Evolutionary conservation across 345 rosid genomes (phyloP), one percentile per base, ranked within the genome.

Genomic region (Populus nigra): DNA sequence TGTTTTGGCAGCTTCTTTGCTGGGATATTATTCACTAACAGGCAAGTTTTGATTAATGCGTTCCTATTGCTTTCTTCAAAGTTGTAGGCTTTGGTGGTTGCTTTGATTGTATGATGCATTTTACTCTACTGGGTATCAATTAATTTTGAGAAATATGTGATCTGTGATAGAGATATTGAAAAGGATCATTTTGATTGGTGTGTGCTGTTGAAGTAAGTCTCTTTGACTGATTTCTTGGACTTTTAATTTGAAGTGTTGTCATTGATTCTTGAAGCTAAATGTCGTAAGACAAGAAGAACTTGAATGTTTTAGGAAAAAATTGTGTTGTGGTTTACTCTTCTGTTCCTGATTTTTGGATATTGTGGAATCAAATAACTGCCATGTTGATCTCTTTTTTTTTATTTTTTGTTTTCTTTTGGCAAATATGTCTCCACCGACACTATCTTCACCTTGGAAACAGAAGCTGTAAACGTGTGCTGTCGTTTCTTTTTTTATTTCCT

Each of bases 1-100:
- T 94, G 93, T 77, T 62, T 90, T 77, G 63, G 86, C 47, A 87
- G 97, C 86, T 94, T 94, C 87, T 87, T 87, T 68, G 86, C 89
- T 13, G 98, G 97, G 77, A 84, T 89, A 90, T 78, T 91, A 87
- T 90, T 94, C 97, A 89, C 91, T 50, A 91, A 90, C 81, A 88
- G 97, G 98, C 90, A 75, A 16, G 65, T 16, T 68, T 65, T 35
- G 53, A 45, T 13, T 33, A 27, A 25, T 72, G 76, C 80, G 80
- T 39, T 69, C 68, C 27, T 53, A 35, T 67, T 73, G 29, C 41
- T 77, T 68, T 5, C 27, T 15, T 71, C 50, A 53, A 76, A 66
- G 35, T 68, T 76, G 7, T 27, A 20, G 18, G 68, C 22, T 71
- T 57, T 3, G 15, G 15, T 75, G 59, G 17, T 74, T 68, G 65